Conservation (phyloP, 2,329 filamentous ascomycete genomes). For the Lecanicillium sp. region DNA sequence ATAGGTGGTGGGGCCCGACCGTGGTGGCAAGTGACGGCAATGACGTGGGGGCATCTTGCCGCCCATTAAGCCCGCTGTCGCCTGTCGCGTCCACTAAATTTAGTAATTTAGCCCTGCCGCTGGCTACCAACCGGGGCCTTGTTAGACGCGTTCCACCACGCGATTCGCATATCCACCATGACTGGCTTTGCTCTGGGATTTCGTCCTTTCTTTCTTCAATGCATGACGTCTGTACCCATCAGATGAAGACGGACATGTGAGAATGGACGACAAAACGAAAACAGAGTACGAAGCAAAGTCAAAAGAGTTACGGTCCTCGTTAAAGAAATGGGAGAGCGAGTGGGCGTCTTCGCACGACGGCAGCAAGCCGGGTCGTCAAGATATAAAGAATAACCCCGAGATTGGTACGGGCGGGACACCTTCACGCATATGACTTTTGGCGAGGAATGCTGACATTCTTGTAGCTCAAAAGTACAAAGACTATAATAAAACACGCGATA, state of each 20-base stretch:
- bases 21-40: neutral
- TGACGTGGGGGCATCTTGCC: neutral
- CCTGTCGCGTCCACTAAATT: constrained; percentile 7
- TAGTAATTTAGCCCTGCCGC: too few species aligned
- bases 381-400: constrained; percentile 64
- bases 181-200: neutral
- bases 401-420: constrained; percentile 50
- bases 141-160: constrained; percentile 5
- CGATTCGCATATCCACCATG: neutral
- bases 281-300: constrained; percentile 40
- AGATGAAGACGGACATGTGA: constrained; percentile 2
- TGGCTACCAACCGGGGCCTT: neutral
- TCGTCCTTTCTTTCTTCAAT: neutral
- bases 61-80: constrained; percentile 2
- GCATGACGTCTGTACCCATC: neutral
- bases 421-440: neutral
- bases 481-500: constrained; percentile 58
- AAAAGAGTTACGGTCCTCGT: constrained; percentile 51
- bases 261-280: constrained; percentile 39
- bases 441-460: neutral
- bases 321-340: constrained; percentile 67
- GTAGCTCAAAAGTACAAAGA: constrained; percentile 67
- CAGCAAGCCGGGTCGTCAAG: constrained; percentile 61
- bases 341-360: constrained; percentile 57
- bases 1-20: too few species aligned